phyloP scores from a whole-genome alignment of 2,329 filamentous ascomycete genomes.

The Paramyrothecium sp. region DNA sequence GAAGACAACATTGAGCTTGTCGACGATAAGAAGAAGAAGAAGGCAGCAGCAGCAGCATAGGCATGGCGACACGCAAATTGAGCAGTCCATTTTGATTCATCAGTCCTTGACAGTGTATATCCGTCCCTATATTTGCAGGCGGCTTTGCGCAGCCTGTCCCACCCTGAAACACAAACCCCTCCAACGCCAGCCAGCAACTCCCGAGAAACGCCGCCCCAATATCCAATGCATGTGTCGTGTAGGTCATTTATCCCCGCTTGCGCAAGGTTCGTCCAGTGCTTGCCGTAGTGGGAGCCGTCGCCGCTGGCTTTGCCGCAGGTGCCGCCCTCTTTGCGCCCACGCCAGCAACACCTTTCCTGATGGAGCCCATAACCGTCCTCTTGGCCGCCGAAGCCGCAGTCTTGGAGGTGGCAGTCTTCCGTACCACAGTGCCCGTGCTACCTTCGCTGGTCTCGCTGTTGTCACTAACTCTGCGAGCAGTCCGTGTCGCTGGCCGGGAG shows the following conservation, averaged over 20 bases:
- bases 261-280: constrained; percentile 52
- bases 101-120: constrained; percentile 8
- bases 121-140: constrained; percentile 9
- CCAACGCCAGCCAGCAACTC: constrained; percentile 11
- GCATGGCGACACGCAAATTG: background rate
- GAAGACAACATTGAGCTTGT: constrained; percentile 94
- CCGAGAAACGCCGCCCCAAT: constrained; percentile 18
- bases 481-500: constrained; percentile 42
- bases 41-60: constrained; percentile 21
- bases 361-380: constrained; percentile 52
- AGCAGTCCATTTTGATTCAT: constrained; percentile 15
- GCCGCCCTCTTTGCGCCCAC: constrained; percentile 49
- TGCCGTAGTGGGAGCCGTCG: constrained; percentile 36
- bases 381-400: constrained; percentile 37
- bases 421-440: constrained; percentile 64
- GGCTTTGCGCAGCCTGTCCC: background rate
- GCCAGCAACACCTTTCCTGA: constrained; percentile 50
- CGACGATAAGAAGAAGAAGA: constrained; percentile 92
- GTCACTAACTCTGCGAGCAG: constrained; percentile 53
- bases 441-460: constrained; percentile 63
- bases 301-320: constrained; percentile 35
- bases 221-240: constrained; percentile 7
- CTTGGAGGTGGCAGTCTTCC: constrained; percentile 44
- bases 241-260: constrained; percentile 42
- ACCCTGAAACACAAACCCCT: constrained; percentile 2